Percentiles rank a stretch among this genome's conserved stretches.
These are phyloP conservation scores for Jacaranda mimosifolia DNA, from an alignment of 257 asterid species.

Conservation along the genomic window DNA sequence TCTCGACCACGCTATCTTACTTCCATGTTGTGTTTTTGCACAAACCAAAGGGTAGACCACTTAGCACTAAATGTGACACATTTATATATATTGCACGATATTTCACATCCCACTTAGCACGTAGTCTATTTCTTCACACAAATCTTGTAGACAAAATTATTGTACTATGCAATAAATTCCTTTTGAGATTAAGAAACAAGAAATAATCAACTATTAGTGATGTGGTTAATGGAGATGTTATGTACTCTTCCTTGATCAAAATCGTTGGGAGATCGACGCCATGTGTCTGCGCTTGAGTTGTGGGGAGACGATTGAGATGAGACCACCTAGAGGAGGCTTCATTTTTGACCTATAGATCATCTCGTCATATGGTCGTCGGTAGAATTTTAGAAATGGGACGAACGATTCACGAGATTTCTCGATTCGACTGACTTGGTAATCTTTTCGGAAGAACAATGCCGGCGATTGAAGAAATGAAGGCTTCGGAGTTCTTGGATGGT, in stretches of 20 bases:
- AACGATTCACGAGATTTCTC: constrained; percentile 70
- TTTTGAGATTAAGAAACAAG: constrained; percentile 35
- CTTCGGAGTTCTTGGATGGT: constrained; percentile 74
- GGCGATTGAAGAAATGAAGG: constrained; percentile 90
- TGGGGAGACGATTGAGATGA: constrained; percentile 84
- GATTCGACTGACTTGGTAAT: constrained; percentile 44
- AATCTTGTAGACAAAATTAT: constrained; percentile 37
- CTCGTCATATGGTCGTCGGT: constrained; percentile 87
- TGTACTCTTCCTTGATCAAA: constrained; percentile 57
- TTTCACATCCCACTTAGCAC: constrained; percentile 78
- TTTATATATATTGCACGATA: constrained; percentile 51
- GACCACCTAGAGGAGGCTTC: constrained; percentile 91
- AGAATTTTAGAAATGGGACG: constrained; percentile 67
- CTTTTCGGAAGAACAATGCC: constrained; percentile 75
- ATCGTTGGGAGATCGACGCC: constrained; percentile 80
- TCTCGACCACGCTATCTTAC: constrained; percentile 81
- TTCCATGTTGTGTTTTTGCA: constrained; percentile 59
- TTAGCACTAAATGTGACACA: constrained; percentile 63
- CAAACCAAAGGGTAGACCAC: constrained; percentile 55
- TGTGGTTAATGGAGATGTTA: constrained; percentile 37
- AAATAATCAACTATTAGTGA: constrained; percentile 44
- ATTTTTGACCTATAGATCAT: constrained; percentile 90
- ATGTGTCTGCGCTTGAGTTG: constrained; percentile 70
- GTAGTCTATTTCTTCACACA: constrained; percentile 58
- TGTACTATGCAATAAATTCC: constrained; percentile 44